Percentiles rank a stretch among this genome's conserved stretches.
Conservation (phyloP, 225 moss, liverwort and hornwort genomes). For the Pseudoscleropodium purum region DNA sequence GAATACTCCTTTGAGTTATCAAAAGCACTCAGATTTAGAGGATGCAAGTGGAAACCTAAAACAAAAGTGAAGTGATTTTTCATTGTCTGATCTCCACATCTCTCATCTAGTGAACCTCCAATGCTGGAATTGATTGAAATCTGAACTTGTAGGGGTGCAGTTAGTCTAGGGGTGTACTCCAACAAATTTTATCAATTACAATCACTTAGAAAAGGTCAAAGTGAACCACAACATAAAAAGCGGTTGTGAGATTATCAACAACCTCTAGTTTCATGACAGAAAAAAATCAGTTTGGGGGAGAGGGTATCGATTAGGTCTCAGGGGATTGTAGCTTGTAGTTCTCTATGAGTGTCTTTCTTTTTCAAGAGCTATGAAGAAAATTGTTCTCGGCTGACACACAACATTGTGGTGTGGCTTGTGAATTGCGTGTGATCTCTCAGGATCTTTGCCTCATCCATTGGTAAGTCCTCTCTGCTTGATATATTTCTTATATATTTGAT, state of each 20-base stretch:
- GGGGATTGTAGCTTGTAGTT: not conserved
- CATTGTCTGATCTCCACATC: not conserved
- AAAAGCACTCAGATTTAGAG: not conserved
- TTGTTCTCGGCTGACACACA: not conserved
- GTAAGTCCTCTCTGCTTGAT: constrained; percentile 7
- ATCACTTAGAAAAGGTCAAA: not conserved
- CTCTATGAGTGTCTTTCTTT: not conserved
- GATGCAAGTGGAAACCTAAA: not conserved
- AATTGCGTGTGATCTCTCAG: constrained; percentile 12
- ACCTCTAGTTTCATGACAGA: not conserved
- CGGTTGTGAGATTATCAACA: not conserved
- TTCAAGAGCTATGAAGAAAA: not conserved
- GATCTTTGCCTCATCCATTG: constrained; percentile 94
- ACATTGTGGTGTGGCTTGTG: constrained; percentile 1
- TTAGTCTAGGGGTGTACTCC: not conserved
- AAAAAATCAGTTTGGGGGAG: too few species aligned
- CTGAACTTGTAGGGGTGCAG: not conserved
- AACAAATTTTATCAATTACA: not conserved
- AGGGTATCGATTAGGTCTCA: not conserved
- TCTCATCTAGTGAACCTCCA: not conserved
- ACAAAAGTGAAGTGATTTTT: not conserved
- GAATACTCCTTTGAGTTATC: not conserved
- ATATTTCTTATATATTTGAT: not conserved
- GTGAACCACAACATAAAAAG: not conserved
- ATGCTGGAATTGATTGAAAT: not conserved